These are phyloP conservation scores for Circinella umbellata DNA, from an alignment of 371 early-diverging fungal species.

Conservation along the genomic window DNA sequence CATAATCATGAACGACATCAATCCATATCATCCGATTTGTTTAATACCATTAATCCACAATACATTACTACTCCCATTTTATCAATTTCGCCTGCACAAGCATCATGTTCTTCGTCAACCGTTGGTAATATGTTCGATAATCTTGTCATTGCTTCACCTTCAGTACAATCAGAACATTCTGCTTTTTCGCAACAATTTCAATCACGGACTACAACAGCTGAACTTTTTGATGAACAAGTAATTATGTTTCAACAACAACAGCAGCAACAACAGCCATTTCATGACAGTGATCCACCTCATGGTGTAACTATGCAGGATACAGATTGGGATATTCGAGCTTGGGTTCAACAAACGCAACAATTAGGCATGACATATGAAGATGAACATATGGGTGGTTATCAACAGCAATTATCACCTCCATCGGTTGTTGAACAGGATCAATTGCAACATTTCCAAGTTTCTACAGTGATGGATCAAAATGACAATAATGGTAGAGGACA, in stretches of 20 bases:
- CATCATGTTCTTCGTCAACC: not conserved
- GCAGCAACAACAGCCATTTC: not conserved
- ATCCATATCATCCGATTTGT: conserved; percentile 1
- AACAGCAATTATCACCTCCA: too few relatives aligned
- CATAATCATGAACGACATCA: not conserved
- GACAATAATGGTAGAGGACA: too few relatives aligned
- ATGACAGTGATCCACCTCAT: not conserved
- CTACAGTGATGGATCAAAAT: not conserved
- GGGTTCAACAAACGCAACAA: not conserved
- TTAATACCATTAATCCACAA: conserved; percentile 1
- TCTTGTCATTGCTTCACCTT: conserved; percentile 7
- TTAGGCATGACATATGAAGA: not conserved
- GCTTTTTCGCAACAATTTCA: not conserved
- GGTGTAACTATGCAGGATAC: too few relatives aligned
- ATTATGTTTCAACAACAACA: not conserved
- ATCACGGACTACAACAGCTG: not conserved
- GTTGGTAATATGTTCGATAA: not conserved
- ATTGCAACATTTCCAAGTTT: not conserved
- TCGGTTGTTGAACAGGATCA: not conserved
- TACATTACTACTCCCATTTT: conserved; percentile 1
- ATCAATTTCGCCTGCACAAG: conserved; percentile 8
- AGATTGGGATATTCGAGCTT: conserved; percentile 1
- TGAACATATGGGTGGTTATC: too few relatives aligned
- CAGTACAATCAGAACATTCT: conserved; percentile 2
- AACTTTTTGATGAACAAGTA: not conserved